Evolutionary conservation across 495 filamentous ascomycete genomes (phyloP).

Genomic region (Neurospora hispaniola): DNA sequence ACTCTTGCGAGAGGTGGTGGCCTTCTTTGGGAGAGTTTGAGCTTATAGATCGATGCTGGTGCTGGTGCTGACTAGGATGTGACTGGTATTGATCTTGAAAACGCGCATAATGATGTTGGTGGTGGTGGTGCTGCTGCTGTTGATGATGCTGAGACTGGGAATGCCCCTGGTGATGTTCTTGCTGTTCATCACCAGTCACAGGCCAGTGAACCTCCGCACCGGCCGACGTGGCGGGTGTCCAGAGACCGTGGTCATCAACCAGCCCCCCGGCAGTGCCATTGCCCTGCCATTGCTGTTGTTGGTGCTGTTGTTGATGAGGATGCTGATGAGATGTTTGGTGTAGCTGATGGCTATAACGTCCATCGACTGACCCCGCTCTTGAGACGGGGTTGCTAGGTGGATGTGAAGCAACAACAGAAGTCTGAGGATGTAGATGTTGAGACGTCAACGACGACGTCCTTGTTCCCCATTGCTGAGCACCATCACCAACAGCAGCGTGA

Average conservation of each 20-base stretch:
- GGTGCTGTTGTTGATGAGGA: background rate
- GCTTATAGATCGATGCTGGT: background rate
- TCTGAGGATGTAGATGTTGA: background rate
- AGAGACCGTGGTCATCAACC: background rate
- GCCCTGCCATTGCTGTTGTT: background rate
- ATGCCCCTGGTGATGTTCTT: background rate
- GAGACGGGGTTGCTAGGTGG: background rate
- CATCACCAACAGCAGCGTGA: background rate
- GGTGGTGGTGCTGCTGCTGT: background rate
- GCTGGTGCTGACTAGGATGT: background rate
- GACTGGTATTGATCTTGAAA: background rate
- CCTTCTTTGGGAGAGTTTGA: background rate
- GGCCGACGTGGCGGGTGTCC: slow-evolving; percentile 4
- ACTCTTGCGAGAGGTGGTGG: slow-evolving; percentile 12
- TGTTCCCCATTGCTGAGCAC: background rate
- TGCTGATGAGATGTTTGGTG: background rate
- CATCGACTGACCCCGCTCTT: background rate
- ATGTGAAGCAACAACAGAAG: background rate
- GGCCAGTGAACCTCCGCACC: background rate
- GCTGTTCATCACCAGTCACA: background rate
- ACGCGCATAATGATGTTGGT: background rate
- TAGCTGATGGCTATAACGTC: background rate
- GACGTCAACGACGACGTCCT: background rate
- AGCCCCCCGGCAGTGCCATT: background rate
- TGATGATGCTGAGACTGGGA: background rate